Evolutionary conservation across 2,329 filamentous ascomycete genomes (phyloP), one percentile per base, ranked within the genome.

Genomic region (Fusarium kyushuense): DNA sequence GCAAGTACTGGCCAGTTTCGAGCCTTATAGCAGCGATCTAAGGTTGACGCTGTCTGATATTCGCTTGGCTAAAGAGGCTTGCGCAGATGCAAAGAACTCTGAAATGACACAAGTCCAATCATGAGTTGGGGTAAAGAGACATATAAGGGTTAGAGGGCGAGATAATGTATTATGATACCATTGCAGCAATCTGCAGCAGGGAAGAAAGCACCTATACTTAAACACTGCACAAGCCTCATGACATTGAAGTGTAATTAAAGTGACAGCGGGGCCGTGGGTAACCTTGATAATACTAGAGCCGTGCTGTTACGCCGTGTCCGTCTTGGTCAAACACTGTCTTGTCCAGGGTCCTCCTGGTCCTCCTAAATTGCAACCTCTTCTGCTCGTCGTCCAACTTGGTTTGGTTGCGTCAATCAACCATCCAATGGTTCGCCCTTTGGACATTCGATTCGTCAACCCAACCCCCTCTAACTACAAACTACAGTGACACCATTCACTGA

Each of bases 41-140:
- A 87, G 90, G 45, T 80, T 97, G 67, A 90, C 84, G 38, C 83
- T 86, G 64, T 84, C 85, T 56, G 94, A 97, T 72, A 83, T 97
- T 70, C 85, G 90, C 71, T 81, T 91, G 58, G 94, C 93, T 6
- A 90, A 86, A 76, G 90, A 93, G 75, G 90, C 89, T 14, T 80
- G 82, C n/a, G 76, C 72, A 16, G 76, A 74, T 61, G 65, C 72
- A 12, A 74, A 71, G 63, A 77, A 80, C 49, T 58, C 67, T 12
- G 74, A 73, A 66, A 62, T 72, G 58, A 76, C 76, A 60, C 73
- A 76, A 33, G 72, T 68, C 38, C 63, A 59, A 77, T 78, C 67
- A 63, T 70, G 73, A 56, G 30, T 29, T 19, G 17, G 25, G 19
- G 12, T 23, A 10, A 33, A 40, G 46, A 41, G 23, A 21, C n/a